These are phyloP conservation scores for Alternaria sp. DNA, from an alignment of 2,329 filamentous ascomycete genomes.

Conservation along the genomic window DNA sequence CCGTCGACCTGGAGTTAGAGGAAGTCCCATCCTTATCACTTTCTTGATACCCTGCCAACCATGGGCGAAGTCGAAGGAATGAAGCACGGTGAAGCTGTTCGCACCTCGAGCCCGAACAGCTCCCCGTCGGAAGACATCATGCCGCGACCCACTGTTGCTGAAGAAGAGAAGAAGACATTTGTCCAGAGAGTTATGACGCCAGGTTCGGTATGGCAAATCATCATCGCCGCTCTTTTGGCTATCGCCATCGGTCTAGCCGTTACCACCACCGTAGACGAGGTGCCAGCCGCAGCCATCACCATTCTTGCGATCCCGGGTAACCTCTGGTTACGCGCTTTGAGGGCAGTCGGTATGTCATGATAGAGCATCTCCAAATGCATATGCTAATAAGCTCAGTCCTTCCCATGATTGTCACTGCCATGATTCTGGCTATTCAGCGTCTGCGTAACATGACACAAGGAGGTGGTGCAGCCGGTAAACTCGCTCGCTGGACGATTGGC, in stretches of 20 bases:
- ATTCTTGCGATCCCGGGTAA: slow-evolving; percentile 60
- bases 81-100: slow-evolving; percentile 24
- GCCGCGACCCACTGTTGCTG: slow-evolving; percentile 23
- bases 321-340: slow-evolving; percentile 61
- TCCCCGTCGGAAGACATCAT: slow-evolving; percentile 17
- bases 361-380: background rate
- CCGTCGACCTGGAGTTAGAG: background rate
- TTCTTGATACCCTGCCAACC: background rate
- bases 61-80: slow-evolving; percentile 33
- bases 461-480: slow-evolving; percentile 49
- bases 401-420: slow-evolving; percentile 62
- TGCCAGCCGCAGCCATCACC: slow-evolving; percentile 55
- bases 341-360: slow-evolving; percentile 56
- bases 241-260: slow-evolving; percentile 61
- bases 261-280: slow-evolving; percentile 53
- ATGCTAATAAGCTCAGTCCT: slow-evolving; percentile 52
- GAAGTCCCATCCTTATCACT: background rate
- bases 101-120: slow-evolving; percentile 19
- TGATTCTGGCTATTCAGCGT: slow-evolving; percentile 62
- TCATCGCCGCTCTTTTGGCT: slow-evolving; percentile 59
- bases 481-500: slow-evolving; percentile 61
- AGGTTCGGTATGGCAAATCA: slow-evolving; percentile 61
- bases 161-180: slow-evolving; percentile 36
- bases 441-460: slow-evolving; percentile 58
- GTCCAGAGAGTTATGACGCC: slow-evolving; percentile 53